phyloP scores from a whole-genome alignment of 495 filamentous ascomycete genomes.

The Xylaria venustula region DNA sequence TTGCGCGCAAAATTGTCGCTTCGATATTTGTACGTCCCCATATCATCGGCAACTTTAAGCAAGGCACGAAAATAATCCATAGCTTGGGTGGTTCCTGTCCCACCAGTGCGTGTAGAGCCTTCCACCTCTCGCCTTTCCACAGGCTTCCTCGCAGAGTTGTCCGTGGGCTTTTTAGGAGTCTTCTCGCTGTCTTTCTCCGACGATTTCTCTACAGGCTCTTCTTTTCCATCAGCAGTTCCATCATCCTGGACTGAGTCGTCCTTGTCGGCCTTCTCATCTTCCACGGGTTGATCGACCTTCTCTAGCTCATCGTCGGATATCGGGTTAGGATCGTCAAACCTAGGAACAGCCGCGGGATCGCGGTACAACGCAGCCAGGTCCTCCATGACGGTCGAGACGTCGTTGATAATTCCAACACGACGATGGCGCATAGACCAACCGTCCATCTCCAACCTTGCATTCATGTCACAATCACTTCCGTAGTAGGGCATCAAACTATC shows the following conservation, averaged over 20 bases:
- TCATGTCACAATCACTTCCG: constrained; percentile 60
- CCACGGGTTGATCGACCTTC: background rate
- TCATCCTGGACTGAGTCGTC: constrained; percentile 1
- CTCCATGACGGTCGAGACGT: constrained; percentile 43
- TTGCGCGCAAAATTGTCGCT: constrained; percentile 40
- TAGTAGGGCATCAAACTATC: constrained; percentile 62
- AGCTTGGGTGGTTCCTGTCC: constrained; percentile 19
- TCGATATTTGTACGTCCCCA: constrained; percentile 44
- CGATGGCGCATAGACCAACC: constrained; percentile 40
- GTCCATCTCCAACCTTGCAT: constrained; percentile 49
- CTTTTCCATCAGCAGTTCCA: background rate
- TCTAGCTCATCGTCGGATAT: constrained; percentile 15
- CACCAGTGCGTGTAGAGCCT: background rate
- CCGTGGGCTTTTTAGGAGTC: background rate
- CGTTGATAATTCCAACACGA: constrained; percentile 44
- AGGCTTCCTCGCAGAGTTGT: constrained; percentile 7
- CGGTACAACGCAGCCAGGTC: constrained; percentile 43
- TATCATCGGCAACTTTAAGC: constrained; percentile 32
- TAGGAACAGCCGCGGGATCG: constrained; percentile 21
- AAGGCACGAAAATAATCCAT: constrained; percentile 36
- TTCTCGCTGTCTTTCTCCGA: background rate
- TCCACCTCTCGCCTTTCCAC: constrained; percentile 1
- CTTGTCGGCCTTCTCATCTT: constrained; percentile 6
- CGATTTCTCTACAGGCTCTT: background rate
- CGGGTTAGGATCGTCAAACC: constrained; percentile 35